Evolutionary conservation across 768 basidiomycete genomes (phyloP).

Genomic region (Mycena crocata): DNA sequence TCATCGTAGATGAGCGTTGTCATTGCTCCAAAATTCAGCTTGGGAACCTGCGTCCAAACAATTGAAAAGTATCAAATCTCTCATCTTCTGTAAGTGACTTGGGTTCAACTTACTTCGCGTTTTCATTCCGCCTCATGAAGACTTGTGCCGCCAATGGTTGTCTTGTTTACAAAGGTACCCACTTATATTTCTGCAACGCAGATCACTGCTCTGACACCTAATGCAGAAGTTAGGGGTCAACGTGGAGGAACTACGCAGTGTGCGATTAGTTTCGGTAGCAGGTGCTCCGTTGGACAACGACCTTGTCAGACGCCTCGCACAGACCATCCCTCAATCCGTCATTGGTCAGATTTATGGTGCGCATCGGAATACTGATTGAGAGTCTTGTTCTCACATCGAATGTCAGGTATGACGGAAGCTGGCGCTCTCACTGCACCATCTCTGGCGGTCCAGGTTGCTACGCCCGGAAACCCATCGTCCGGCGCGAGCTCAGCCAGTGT

Average conservation of each 20-base stretch:
- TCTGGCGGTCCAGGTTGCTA: constrained; percentile 41
- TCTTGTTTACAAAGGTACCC: constrained; percentile 48
- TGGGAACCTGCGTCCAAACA: constrained; percentile 50
- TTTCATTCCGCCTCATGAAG: constrained; percentile 33
- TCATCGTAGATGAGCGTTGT: constrained; percentile 46
- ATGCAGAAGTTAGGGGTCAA: constrained; percentile 49
- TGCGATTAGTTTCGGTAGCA: constrained; percentile 47
- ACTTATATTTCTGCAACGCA: background rate
- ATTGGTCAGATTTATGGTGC: constrained; percentile 50
- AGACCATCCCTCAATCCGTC: constrained; percentile 51
- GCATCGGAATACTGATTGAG: background rate
- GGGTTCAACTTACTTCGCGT: background rate
- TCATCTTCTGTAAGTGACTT: constrained; percentile 50
- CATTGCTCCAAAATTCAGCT: constrained; percentile 55
- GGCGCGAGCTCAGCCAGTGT: constrained; percentile 50
- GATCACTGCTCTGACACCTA: background rate
- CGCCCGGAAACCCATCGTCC: constrained; percentile 5
- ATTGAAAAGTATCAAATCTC: constrained; percentile 52
- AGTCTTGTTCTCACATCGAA: background rate
- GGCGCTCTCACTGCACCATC: constrained; percentile 49
- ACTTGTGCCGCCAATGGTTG: constrained; percentile 55
- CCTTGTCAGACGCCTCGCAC: constrained; percentile 42
- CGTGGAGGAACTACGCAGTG: constrained; percentile 45
- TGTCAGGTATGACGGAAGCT: constrained; percentile 35
- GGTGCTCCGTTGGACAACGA: constrained; percentile 55